Conservation (phyloP, 2,329 filamentous ascomycete species). For the Bipolaris sorokiniana region DNA sequence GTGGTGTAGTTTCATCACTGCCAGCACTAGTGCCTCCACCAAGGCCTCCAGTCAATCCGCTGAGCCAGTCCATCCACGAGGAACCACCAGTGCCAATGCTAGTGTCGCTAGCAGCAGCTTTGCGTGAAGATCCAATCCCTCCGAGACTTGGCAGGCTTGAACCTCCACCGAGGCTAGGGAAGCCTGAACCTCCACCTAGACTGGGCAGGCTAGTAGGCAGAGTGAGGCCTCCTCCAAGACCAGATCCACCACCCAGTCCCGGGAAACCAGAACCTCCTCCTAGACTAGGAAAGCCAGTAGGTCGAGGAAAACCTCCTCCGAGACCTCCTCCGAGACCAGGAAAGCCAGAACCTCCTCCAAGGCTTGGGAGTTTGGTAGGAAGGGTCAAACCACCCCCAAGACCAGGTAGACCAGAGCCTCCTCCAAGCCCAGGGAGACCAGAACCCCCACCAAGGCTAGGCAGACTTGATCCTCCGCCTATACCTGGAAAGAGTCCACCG, state of each 20-base stretch:
- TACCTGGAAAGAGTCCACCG: background rate
- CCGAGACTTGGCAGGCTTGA: background rate
- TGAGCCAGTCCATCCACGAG: background rate
- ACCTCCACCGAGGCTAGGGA: background rate
- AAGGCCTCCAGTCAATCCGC: slow-evolving; percentile 3
- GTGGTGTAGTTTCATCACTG: background rate
- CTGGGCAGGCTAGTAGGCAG: background rate
- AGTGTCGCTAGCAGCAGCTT: background rate
- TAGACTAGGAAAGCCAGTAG: background rate
- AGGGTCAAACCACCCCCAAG: background rate
- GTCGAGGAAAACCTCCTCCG: no score
- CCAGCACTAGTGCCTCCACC: slow-evolving; percentile 3
- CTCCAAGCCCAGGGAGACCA: background rate
- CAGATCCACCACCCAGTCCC: background rate
- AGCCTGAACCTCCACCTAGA: slow-evolving; percentile 1
- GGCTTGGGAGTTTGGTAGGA: background rate
- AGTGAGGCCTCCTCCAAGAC: background rate
- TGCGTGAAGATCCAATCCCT: background rate
- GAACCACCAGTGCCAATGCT: background rate
- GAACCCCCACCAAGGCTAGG: background rate
- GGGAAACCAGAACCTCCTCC: background rate
- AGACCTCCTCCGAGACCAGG: background rate
- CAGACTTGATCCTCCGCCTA: slow-evolving; percentile 4
- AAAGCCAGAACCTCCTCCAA: background rate
- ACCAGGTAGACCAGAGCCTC: background rate